These are phyloP conservation scores for Coemansia reversa DNA, from an alignment of 192 early-diverging fungal genomes.

Conservation along the genomic window DNA sequence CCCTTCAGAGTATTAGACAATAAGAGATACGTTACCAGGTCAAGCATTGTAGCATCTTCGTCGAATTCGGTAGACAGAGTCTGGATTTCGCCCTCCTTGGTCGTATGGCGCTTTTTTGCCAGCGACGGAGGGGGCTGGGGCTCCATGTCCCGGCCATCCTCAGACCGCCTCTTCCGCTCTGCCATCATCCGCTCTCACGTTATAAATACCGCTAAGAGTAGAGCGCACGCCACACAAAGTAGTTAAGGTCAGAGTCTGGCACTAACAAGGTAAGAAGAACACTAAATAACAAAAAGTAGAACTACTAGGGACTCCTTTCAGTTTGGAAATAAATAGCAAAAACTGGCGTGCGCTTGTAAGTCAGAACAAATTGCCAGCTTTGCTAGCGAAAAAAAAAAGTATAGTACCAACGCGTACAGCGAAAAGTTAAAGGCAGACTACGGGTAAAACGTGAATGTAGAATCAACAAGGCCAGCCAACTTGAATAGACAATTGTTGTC, in stretches of 20 bases:
- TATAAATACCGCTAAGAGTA: constrained; percentile 1
- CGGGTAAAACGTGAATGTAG: not conserved
- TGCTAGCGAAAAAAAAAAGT: not conserved
- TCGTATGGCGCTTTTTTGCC: constrained; percentile 49
- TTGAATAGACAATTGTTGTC: not conserved
- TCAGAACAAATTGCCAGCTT: not conserved
- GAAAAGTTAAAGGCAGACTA: not conserved
- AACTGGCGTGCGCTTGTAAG: not conserved
- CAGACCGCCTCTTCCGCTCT: constrained; percentile 52
- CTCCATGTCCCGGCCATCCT: constrained; percentile 48
- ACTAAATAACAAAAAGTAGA: not conserved
- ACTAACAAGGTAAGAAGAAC: not conserved
- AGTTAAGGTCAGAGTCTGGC: not conserved
- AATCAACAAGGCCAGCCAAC: not conserved
- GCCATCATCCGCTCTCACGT: constrained; percentile 41
- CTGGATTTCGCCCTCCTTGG: constrained; percentile 43
- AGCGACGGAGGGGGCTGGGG: constrained; percentile 44
- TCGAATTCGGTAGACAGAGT: constrained; percentile 44
- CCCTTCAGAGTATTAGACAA: not conserved
- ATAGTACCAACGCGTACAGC: not conserved
- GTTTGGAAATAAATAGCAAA: not conserved
- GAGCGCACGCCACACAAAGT: not conserved
- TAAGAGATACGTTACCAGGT: constrained; percentile 42
- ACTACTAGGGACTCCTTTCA: not conserved
- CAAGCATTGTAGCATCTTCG: constrained; percentile 45